Conservation (phyloP, 23 red algal genomes). For the Gracilaria domingensis region DNA sequence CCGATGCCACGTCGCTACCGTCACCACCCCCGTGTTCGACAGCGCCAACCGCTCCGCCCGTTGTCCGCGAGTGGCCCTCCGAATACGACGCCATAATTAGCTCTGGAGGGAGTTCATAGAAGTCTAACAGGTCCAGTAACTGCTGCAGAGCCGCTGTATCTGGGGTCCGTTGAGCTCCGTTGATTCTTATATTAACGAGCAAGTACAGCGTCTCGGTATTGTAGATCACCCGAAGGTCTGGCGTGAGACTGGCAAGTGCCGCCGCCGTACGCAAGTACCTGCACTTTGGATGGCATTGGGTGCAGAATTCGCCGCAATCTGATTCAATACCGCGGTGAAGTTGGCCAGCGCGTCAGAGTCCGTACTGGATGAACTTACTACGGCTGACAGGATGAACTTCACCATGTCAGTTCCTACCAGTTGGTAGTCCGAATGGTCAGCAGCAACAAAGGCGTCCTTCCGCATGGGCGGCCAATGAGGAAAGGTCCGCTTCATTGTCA, state of each 20-base stretch:
- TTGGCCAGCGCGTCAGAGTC: constrained; percentile 64
- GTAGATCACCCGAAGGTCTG: constrained; percentile 29
- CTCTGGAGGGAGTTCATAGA: constrained; percentile 60
- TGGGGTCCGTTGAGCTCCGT: constrained; percentile 45
- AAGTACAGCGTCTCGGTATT: constrained; percentile 61
- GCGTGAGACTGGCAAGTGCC: constrained; percentile 42
- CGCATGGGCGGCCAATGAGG: constrained; percentile 12
- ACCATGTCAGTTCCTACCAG: constrained; percentile 58
- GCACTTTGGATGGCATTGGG: constrained; percentile 67
- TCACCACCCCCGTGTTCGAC: not conserved
- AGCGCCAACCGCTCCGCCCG: too few species aligned
- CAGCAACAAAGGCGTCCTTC: constrained; percentile 38
- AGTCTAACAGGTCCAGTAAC: constrained; percentile 44
- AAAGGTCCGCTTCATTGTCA: constrained; percentile 8
- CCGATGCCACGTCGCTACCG: not conserved
- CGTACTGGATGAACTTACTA: not conserved
- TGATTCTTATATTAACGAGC: constrained; percentile 59
- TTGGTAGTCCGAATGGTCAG: constrained; percentile 58
- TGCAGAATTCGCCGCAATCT: constrained; percentile 50
- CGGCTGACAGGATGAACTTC: constrained; percentile 45
- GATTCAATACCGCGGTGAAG: constrained; percentile 54
- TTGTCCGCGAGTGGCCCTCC: constrained; percentile 14
- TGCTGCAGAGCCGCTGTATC: constrained; percentile 46
- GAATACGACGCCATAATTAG: constrained; percentile 37
- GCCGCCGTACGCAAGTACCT: constrained; percentile 59